Conservation (phyloP, 2,329 filamentous ascomycete genomes). For the Sclerotinia subarctica region DNA sequence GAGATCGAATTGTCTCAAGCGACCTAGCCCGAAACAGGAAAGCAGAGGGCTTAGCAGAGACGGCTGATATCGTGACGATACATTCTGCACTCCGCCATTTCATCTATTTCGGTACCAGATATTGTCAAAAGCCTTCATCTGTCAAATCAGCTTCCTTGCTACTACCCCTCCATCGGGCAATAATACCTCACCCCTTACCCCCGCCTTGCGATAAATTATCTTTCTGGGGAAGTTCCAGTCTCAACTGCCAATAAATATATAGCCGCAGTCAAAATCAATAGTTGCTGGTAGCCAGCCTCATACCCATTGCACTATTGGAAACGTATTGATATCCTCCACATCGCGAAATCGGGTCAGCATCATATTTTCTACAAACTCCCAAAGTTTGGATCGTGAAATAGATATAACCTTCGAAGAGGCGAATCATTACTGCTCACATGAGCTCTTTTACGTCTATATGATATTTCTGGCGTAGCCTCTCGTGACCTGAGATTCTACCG, state of each 20-base stretch:
- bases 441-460: not conserved
- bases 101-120: not conserved
- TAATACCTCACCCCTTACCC: not conserved
- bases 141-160: conserved; percentile 10
- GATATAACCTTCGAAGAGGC: not conserved
- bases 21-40: not conserved
- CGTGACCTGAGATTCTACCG: not conserved
- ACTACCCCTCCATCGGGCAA: conserved; percentile 6
- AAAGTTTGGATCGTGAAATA: conserved; percentile 1
- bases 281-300: not conserved
- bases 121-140: not conserved
- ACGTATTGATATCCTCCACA: not conserved
- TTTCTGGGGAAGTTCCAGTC: not conserved
- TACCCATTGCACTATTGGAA: not conserved
- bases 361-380: not conserved
- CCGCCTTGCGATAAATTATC: not conserved
- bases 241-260: conserved; percentile 13
- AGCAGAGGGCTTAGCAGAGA: not conserved
- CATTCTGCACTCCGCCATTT: not conserved
- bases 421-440: not conserved
- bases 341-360: conserved; percentile 6
- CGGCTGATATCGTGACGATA: conserved; percentile 1
- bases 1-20: not conserved
- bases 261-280: conserved; percentile 4
- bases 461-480: not conserved